Evolutionary conservation across 805 yeast species (phyloP).

Genomic region (Lipomyces chichibuensis): DNA sequence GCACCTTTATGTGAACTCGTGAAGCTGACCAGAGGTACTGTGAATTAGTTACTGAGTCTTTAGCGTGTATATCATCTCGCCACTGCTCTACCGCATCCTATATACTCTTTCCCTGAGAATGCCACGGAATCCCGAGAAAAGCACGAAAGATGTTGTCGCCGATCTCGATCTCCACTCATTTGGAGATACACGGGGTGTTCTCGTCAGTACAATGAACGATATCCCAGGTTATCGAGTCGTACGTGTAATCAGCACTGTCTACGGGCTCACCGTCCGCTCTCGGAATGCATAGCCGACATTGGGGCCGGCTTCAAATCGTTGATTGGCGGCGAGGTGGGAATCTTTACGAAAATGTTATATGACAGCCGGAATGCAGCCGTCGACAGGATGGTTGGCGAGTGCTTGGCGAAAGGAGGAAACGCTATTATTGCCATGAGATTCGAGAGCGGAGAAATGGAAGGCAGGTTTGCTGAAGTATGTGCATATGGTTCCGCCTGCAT

Average conservation of each 20-base stretch:
- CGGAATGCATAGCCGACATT: neutral
- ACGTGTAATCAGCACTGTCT: neutral
- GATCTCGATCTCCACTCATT: constrained; percentile 1
- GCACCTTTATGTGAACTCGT: no score
- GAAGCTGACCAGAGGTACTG: no score
- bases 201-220: neutral
- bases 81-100: no score
- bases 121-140: neutral
- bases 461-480: neutral
- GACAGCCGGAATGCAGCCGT: neutral
- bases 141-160: neutral
- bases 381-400: constrained; percentile 4
- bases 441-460: neutral
- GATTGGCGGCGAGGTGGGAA: neutral
- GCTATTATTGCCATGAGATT: neutral
- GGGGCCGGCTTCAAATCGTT: neutral
- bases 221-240: neutral
- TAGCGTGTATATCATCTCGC: no score
- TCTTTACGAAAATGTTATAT: neutral
- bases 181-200: neutral
- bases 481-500: constrained; percentile 1
- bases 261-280: constrained; percentile 1
- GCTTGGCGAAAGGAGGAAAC: neutral
- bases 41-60: no score
- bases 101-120: neutral